Conservation (phyloP, 2,329 filamentous ascomycete species). For the Pestalotiopsis sp. region DNA sequence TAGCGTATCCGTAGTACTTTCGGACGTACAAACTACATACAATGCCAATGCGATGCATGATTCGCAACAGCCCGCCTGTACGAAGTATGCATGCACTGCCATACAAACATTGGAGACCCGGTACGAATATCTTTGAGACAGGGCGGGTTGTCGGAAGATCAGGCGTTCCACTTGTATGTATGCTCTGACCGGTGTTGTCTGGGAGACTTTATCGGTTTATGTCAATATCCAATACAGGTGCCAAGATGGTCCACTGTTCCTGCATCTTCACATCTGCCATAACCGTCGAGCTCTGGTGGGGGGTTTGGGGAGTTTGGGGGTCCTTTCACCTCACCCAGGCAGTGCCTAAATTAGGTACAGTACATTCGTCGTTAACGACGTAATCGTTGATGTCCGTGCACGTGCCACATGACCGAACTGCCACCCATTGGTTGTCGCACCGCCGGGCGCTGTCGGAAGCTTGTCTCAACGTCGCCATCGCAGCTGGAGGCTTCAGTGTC, state of each 20-base stretch:
- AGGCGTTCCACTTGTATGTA: neutral
- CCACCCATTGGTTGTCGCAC: neutral
- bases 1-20: neutral
- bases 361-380: neutral
- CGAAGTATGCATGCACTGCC: neutral
- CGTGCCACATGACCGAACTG: neutral
- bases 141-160: neutral
- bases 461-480: slow-evolving; percentile 6
- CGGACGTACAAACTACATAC: too few species aligned
- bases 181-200: too few species aligned
- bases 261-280: too few species aligned
- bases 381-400: neutral
- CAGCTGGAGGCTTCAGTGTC: neutral
- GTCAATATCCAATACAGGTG: too few species aligned
- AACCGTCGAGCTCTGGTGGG: too few species aligned
- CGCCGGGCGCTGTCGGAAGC: slow-evolving; percentile 1
- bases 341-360: neutral
- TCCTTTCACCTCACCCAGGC: neutral
- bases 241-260: too few species aligned
- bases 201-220: too few species aligned
- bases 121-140: neutral
- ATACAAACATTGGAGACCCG: neutral
- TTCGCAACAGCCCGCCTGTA: too few species aligned
- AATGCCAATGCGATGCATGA: too few species aligned
- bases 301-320: too few species aligned